Evolutionary conservation across 805 yeast genomes (phyloP).

Genomic region (Cyberlindnera subsufficiens): DNA sequence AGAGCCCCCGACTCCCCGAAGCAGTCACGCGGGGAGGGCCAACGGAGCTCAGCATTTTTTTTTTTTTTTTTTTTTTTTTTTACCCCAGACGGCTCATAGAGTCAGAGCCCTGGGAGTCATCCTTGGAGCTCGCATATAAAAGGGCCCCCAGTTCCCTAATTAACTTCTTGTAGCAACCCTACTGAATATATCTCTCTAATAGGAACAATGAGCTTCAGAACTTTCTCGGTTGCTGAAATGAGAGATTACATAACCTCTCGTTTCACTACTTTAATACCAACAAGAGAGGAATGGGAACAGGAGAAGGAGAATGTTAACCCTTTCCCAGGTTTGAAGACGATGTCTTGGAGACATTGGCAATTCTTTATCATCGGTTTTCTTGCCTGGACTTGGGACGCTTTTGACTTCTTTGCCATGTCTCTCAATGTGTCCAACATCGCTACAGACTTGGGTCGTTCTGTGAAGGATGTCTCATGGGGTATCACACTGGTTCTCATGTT

Average conservation of each 20-base stretch:
- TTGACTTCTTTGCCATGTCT: constrained; percentile 56
- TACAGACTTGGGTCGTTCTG: constrained; percentile 34
- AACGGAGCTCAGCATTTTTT: too few species aligned
- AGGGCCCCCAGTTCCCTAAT: too few species aligned
- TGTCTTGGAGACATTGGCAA: constrained; percentile 48
- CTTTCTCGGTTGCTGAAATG: constrained; percentile 6
- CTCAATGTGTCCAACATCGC: constrained; percentile 46
- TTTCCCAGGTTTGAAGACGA: constrained; percentile 43
- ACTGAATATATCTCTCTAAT: too few species aligned
- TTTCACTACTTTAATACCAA: constrained; percentile 44
- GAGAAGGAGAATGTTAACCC: constrained; percentile 52
- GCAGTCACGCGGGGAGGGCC: too few species aligned
- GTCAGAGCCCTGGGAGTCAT: too few species aligned
- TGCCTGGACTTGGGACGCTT: constrained; percentile 64
- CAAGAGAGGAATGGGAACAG: constrained; percentile 31
- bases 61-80: too few species aligned
- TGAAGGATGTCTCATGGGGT: constrained; percentile 49
- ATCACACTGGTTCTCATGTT: constrained; percentile 64
- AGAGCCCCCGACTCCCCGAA: too few species aligned
- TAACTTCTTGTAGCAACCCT: too few species aligned
- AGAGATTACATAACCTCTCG: constrained; percentile 29
- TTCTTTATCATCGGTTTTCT: constrained; percentile 46
- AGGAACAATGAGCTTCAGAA: constrained; percentile 7
- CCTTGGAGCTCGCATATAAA: too few species aligned
- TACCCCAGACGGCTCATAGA: too few species aligned